Percentiles rank a stretch among this genome's conserved stretches.
phyloP scores from a whole-genome alignment of 2,329 filamentous ascomycete genomes.

The Fusarium falciforme region DNA sequence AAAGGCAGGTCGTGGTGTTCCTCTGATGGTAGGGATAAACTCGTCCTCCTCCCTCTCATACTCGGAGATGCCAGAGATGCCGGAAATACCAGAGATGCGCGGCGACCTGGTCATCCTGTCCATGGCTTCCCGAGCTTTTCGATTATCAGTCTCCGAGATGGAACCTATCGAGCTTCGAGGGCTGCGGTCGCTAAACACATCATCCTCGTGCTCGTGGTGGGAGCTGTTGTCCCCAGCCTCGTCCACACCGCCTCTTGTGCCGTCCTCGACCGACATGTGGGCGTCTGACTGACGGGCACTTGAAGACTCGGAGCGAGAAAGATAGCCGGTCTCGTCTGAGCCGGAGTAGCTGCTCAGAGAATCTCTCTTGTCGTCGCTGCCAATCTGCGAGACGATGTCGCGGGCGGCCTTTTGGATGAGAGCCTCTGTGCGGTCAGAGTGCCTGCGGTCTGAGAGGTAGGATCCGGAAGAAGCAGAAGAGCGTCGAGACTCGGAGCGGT shows the following conservation, averaged over 20 bases:
- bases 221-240: constrained; percentile 59
- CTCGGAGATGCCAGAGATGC: constrained; percentile 65
- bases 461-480: constrained; percentile 41
- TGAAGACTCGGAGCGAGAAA: constrained; percentile 40
- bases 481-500: constrained; percentile 31
- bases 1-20: constrained; percentile 72
- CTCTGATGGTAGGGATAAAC: constrained; percentile 66
- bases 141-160: constrained; percentile 52
- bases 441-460: constrained; percentile 47
- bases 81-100: constrained; percentile 63
- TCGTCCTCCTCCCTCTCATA: constrained; percentile 58
- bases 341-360: constrained; percentile 39
- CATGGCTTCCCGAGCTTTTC: constrained; percentile 48
- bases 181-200: constrained; percentile 70
- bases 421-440: constrained; percentile 60
- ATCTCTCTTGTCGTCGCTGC: constrained; percentile 47
- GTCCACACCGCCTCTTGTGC: constrained; percentile 34
- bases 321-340: constrained; percentile 39
- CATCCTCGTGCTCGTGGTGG: constrained; percentile 64
- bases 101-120: constrained; percentile 50
- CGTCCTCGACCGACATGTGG: constrained; percentile 38
- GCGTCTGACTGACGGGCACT: constrained; percentile 41
- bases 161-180: constrained; percentile 68
- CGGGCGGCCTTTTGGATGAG: constrained; percentile 65
- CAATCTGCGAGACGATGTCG: constrained; percentile 62